Percentiles rank a stretch among this genome's conserved stretches.
Conservation (phyloP, 78 protist species). For the Cavenderia fasciculata region DNA sequence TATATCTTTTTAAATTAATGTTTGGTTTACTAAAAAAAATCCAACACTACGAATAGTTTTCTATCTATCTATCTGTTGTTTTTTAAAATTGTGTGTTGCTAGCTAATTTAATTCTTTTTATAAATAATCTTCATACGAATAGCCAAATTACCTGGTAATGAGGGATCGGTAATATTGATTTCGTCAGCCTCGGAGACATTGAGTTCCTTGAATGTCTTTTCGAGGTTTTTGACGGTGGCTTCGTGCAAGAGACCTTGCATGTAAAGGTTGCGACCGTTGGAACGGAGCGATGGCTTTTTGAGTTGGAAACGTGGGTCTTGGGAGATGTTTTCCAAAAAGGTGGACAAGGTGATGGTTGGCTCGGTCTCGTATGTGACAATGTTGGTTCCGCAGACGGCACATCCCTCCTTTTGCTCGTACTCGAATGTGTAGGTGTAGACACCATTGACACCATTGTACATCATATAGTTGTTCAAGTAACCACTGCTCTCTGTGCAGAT, state of each 20-base stretch:
- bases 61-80: no score
- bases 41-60: no score
- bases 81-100: no score
- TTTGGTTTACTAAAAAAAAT: no score
- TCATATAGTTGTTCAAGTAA: constrained; percentile 87
- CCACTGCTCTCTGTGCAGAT: constrained; percentile 82
- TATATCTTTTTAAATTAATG: no score
- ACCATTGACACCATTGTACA: constrained; percentile 88
- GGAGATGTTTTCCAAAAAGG: constrained; percentile 41
- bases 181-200: constrained; percentile 33
- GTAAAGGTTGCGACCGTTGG: constrained; percentile 71
- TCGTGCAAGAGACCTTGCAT: constrained; percentile 74
- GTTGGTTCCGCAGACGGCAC: constrained; percentile 85
- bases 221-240: constrained; percentile 80
- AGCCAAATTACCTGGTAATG: constrained; percentile 64
- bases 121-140: constrained; percentile 18
- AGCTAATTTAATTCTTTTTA: neutral
- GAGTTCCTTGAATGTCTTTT: constrained; percentile 68
- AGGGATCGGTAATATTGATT: constrained; percentile 79
- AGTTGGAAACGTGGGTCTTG: constrained; percentile 53
- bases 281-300: constrained; percentile 62
- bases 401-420: constrained; percentile 83
- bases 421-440: constrained; percentile 89
- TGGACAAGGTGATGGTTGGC: constrained; percentile 1
- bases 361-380: constrained; percentile 6